phyloP scores from a whole-genome alignment of 305 asterid species.

The Andrographis paniculata region DNA sequence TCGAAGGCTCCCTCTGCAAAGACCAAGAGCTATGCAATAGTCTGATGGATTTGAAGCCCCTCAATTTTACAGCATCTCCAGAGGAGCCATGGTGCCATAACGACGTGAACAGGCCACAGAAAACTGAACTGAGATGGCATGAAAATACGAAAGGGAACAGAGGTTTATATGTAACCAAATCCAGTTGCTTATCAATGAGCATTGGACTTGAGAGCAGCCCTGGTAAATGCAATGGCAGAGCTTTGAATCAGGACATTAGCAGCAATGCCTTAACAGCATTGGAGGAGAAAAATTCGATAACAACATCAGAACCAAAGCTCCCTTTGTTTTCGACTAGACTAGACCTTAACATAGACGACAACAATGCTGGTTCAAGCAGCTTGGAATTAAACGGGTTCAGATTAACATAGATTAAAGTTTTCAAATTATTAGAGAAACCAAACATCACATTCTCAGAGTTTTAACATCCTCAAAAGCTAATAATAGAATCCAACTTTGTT shows the following conservation, averaged over 20 bases:
- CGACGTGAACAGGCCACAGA: slow-evolving; percentile 28
- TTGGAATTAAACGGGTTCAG: slow-evolving; percentile 13
- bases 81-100: slow-evolving; percentile 36
- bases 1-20: slow-evolving; percentile 45
- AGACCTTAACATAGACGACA: slow-evolving; percentile 10
- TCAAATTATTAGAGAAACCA: no score
- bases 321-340: slow-evolving; percentile 1
- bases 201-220: slow-evolving; percentile 44
- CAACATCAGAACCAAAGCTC: background rate
- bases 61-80: slow-evolving; percentile 26
- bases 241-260: background rate
- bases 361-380: slow-evolving; percentile 1
- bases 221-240: slow-evolving; percentile 21
- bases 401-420: no score
- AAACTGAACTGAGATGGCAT: slow-evolving; percentile 43
- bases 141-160: slow-evolving; percentile 38
- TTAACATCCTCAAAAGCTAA: no score
- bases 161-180: slow-evolving; percentile 24
- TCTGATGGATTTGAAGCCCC: slow-evolving; percentile 28
- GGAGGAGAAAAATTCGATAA: background rate
- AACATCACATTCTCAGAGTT: no score
- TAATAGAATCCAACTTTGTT: no score
- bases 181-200: slow-evolving; percentile 57
- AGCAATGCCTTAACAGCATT: background rate
- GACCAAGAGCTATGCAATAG: slow-evolving; percentile 50